These are phyloP conservation scores for Wickerhamomyces silvicola DNA, from an alignment of 805 yeast species.

Conservation along the genomic window DNA sequence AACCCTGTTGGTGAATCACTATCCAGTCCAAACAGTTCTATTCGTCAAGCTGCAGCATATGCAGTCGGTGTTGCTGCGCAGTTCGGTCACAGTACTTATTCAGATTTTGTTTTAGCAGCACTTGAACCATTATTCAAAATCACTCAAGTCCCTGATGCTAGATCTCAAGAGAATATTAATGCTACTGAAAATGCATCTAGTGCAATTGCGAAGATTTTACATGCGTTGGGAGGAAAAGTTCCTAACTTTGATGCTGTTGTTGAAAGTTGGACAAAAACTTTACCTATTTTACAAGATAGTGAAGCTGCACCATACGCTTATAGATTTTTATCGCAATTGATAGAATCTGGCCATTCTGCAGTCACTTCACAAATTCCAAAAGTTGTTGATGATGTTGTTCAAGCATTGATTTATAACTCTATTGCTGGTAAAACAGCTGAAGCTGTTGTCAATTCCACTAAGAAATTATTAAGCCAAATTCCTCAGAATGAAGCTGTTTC, in stretches of 20 bases:
- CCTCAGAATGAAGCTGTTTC: constrained; percentile 67
- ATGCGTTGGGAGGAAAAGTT: constrained; percentile 49
- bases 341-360: constrained; percentile 58
- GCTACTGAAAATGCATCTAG: constrained; percentile 86
- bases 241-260: constrained; percentile 60
- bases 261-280: constrained; percentile 69
- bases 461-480: constrained; percentile 52
- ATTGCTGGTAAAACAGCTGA: constrained; percentile 69
- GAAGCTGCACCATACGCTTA: constrained; percentile 87
- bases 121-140: constrained; percentile 70
- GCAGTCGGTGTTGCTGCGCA: constrained; percentile 85
- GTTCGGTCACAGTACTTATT: constrained; percentile 59
- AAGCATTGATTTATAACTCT: constrained; percentile 64
- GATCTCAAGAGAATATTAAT: constrained; percentile 73
- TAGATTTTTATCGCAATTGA: constrained; percentile 64
- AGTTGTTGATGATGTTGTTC: constrained; percentile 62
- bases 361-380: constrained; percentile 49
- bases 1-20: constrained; percentile 61
- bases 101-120: constrained; percentile 59
- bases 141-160: constrained; percentile 71
- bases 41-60: constrained; percentile 84
- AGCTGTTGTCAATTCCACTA: constrained; percentile 53
- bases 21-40: constrained; percentile 56
- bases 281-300: constrained; percentile 79
- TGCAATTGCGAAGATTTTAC: constrained; percentile 79